Evolutionary conservation across 257 asterid genomes (phyloP).

Genomic region (Fraxinus excelsior): DNA sequence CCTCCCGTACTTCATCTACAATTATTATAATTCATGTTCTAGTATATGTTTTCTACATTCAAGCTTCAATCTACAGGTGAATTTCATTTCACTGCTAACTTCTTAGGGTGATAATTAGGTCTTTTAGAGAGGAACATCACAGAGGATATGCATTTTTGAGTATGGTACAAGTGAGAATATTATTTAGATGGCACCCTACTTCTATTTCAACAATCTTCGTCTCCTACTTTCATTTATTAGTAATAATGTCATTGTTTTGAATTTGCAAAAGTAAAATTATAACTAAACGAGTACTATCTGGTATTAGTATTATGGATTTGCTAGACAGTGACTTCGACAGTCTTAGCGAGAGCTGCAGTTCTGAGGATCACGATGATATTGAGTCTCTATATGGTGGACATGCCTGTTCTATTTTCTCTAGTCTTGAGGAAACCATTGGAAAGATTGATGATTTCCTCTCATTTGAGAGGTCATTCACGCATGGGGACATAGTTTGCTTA

Average conservation of each 20-base stretch:
- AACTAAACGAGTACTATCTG: conserved; percentile 15
- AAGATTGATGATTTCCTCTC: conserved; percentile 84
- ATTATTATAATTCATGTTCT: background rate
- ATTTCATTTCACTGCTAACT: background rate
- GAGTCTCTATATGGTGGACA: conserved; percentile 73
- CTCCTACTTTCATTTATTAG: background rate
- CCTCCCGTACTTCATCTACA: background rate
- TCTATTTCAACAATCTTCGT: background rate
- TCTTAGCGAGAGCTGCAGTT: conserved; percentile 74
- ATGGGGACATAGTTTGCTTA: conserved; percentile 71
- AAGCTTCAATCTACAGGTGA: background rate
- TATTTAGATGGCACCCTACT: background rate
- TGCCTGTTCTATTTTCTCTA: conserved; percentile 74
- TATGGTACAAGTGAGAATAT: too few species aligned
- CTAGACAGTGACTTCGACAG: conserved; percentile 65
- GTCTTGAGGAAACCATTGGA: conserved; percentile 76
- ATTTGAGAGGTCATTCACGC: conserved; percentile 68
- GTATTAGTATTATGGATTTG: conserved; percentile 59
- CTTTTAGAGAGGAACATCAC: background rate
- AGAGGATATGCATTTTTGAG: too few species aligned
- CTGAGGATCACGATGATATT: conserved; percentile 78
- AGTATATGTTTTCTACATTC: background rate
- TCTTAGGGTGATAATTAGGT: background rate
- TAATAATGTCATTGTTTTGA: conserved; percentile 1
- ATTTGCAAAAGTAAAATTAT: conserved; percentile 17